Base-by-base conservation (phyloP, 1,284 basidiomycete genomes). In the Anthracocystis walkeri region DNA sequence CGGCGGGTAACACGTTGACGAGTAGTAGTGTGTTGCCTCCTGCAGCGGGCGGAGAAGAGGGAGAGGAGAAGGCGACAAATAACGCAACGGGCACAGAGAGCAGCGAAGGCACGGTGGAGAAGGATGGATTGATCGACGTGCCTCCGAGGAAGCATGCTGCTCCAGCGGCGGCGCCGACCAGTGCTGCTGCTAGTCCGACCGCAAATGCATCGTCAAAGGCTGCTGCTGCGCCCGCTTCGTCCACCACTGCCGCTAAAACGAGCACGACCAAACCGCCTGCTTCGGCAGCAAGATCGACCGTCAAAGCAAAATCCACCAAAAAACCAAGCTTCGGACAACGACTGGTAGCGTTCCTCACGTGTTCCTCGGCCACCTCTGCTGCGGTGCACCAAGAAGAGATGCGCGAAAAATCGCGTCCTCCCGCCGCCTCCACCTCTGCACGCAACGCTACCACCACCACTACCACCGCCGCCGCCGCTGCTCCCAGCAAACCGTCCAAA, bases 281-380 rank as follows among this genome's bases (percentile, higher is more conserved):
- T 25, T 38, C 55, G 1, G 27, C 58, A 33, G 53, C 62, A 25
- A 65, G 52, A 57, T n/a, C 60, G 4, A 27, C 48, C 44, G n/a
- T 27, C 14, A 41, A 42, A 8, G 18, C 42, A 18, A 54, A 58
- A 25, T 2, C 54, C 10, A 33, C 18, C 21, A 73, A 67, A 23
- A 73, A 67, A 23, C 68, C 65, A 8, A 49, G 50, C 23, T 75
- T 75, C n/a, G 62, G 42, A 7, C 57, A 63, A 45, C 59, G 58
- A 18, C 25, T 80, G 3, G 42, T 79, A 7, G 78, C 78, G n/a
- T 52, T 78, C 46, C 61, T 80, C 31, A 80, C 78, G 4, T 80
- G 78, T 25, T 77, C 77, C 7, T 65, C 65, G 1, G 77, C 55
- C 16, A 58, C 75, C 0, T 42, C 58, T 1, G 49, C 42, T 7